Percentiles rank a stretch among this genome's conserved stretches.
These are phyloP conservation scores for Xerocomus minutiporus DNA, from an alignment of 1,284 basidiomycete species.

Conservation along the genomic window DNA sequence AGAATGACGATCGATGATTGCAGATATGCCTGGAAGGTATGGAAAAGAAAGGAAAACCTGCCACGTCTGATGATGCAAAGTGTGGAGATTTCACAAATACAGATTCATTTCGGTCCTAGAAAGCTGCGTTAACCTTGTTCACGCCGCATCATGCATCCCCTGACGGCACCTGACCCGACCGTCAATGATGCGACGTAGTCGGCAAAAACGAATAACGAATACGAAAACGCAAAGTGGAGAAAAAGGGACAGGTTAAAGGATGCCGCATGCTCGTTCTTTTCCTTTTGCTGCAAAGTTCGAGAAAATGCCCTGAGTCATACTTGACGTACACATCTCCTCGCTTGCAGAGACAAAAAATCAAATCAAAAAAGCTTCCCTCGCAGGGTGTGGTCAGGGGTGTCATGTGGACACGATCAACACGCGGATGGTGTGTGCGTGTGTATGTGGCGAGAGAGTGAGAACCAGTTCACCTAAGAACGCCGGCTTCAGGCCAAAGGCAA, in stretches of 20 bases:
- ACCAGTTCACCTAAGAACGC: neutral
- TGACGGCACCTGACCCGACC: neutral
- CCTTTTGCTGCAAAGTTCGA: neutral
- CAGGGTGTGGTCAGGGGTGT: neutral
- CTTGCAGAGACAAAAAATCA: conserved; percentile 17
- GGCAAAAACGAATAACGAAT: neutral
- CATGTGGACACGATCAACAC: neutral
- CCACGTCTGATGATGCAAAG: neutral
- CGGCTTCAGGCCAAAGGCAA: neutral
- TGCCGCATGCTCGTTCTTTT: neutral
- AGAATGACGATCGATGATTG: neutral
- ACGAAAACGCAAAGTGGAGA: neutral
- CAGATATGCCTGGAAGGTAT: neutral
- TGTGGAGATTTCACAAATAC: neutral
- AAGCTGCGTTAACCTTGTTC: neutral
- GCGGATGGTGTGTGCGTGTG: neutral
- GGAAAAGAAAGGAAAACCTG: neutral
- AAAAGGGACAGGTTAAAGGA: neutral
- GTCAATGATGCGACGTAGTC: neutral
- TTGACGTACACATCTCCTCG: neutral
- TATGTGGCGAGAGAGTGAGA: neutral
- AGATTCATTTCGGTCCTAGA: neutral
- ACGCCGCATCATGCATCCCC: neutral
- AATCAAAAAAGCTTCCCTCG: conserved; percentile 20
- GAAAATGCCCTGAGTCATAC: neutral